phyloP scores from a whole-genome alignment of 257 asterid genomes.

The Fraxinus cuspidata region DNA sequence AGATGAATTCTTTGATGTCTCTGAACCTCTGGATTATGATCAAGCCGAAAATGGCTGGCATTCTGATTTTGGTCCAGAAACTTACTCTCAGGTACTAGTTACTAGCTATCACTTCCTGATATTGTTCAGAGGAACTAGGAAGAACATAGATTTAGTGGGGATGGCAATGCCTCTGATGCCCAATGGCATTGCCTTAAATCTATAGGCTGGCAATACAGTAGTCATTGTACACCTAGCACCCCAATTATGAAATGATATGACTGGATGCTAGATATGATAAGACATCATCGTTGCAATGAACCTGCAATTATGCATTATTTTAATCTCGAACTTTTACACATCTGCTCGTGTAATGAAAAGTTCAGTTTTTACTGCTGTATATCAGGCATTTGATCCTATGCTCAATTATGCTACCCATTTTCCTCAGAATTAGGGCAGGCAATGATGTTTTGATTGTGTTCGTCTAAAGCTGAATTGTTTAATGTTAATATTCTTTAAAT shows the following conservation, averaged over 20 bases:
- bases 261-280: constrained; percentile 16
- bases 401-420: not conserved
- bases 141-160: constrained; percentile 6
- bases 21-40: constrained; percentile 87
- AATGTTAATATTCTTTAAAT: not conserved
- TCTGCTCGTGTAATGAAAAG: not conserved
- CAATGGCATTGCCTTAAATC: constrained; percentile 15
- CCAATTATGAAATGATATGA: constrained; percentile 18
- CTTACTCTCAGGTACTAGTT: constrained; percentile 64
- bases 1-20: constrained; percentile 92
- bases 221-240: constrained; percentile 21
- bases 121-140: not conserved
- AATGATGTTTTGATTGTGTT: not conserved
- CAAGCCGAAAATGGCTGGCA: constrained; percentile 76
- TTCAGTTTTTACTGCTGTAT: constrained; percentile 12
- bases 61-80: constrained; percentile 67
- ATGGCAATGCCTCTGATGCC: not conserved
- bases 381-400: constrained; percentile 1
- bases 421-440: constrained; percentile 5
- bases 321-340: constrained; percentile 1
- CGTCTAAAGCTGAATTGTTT: not conserved
- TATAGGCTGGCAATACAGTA: constrained; percentile 16
- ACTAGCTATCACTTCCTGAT: constrained; percentile 17
- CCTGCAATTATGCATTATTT: constrained; percentile 17
- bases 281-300: not conserved